Conservation (phyloP, 2,329 filamentous ascomycete genomes). For the Fusarium hostae region DNA sequence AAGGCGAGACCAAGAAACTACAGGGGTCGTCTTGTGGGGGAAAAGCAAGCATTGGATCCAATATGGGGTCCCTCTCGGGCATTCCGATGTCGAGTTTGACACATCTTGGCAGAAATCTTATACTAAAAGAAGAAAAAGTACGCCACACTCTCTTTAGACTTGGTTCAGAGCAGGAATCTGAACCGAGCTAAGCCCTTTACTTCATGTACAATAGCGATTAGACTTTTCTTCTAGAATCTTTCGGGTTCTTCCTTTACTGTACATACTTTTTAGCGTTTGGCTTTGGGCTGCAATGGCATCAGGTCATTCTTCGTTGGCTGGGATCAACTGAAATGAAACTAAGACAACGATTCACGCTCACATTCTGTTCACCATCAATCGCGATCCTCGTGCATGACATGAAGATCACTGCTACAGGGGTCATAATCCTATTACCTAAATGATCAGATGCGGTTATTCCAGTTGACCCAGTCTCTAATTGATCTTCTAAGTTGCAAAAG, state of each 20-base stretch:
- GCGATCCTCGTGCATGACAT: neutral
- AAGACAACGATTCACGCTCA: conserved; percentile 10
- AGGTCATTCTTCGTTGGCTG: conserved; percentile 8
- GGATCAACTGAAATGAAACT: neutral
- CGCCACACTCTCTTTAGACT: conserved; percentile 13
- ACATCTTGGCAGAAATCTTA: conserved; percentile 1
- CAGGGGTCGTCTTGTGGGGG: neutral
- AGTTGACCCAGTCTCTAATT: neutral
- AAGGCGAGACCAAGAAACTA: neutral
- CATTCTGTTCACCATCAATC: neutral
- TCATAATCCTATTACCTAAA: neutral
- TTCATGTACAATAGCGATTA: conserved; percentile 20
- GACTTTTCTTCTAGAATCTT: conserved; percentile 20
- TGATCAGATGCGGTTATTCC: neutral
- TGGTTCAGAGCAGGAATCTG: conserved; percentile 1
- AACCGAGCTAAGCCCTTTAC: conserved; percentile 3
- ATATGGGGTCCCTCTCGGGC: neutral
- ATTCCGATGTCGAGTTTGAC: conserved; percentile 1
- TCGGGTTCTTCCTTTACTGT: neutral
- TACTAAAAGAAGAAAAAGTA: neutral
- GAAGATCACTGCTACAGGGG: neutral
- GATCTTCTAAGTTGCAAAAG: neutral
- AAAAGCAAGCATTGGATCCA: neutral
- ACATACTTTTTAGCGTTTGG: neutral
- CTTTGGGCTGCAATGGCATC: neutral